Evolutionary conservation across 805 yeast genomes (phyloP), one percentile per base, ranked within the genome.

Genomic region (Zygosaccharomyces rouxii): DNA sequence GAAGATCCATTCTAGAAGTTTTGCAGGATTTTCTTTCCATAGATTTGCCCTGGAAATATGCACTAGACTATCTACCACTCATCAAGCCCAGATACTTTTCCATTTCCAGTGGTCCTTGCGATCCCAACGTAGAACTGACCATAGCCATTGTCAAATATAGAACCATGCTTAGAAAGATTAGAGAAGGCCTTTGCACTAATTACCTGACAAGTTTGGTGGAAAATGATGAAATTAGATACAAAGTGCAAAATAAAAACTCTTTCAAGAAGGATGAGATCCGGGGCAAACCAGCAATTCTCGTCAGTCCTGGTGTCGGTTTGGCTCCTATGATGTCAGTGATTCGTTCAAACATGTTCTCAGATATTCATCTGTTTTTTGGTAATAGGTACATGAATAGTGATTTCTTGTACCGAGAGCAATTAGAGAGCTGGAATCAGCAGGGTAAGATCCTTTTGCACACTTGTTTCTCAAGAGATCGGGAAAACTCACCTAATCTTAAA

Each of bases 291-390:
- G 68, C 86, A 22, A 68, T 94, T 3, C 71, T 92, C 77, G 75
- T 92, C 3, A 84, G 92, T 1, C 95, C 99, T 0, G 99, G 99
- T 3, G 95, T 98, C 0, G 99, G 99, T 2, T 73, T 94, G 9
- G 99, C 99, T 0, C 99, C 99, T 2, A 81, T 92, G 77, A 79
- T 88, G 58, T 77, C 87, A 1, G 59, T 90, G 35, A 74, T 92
- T 11, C 78, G 78, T 38, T 58, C 71, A 1, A 57, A 65, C 2
- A 31, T 54, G 4, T 55, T 57, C 5, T 35, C 48, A 7, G 51
- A 53, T 0, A 47, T 84, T 35, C 68, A 75, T 38, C 64, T 92
- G 23, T 87, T 90, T 57, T 79, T 80, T 51, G 99, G 98, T 1
- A 84, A 84, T 66, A 71, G 98, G 49, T 73, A 66, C 57, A 71